Evolutionary conservation across 2,329 filamentous ascomycete species (phyloP).

Genomic region (Rasamsonia emersonii): DNA sequence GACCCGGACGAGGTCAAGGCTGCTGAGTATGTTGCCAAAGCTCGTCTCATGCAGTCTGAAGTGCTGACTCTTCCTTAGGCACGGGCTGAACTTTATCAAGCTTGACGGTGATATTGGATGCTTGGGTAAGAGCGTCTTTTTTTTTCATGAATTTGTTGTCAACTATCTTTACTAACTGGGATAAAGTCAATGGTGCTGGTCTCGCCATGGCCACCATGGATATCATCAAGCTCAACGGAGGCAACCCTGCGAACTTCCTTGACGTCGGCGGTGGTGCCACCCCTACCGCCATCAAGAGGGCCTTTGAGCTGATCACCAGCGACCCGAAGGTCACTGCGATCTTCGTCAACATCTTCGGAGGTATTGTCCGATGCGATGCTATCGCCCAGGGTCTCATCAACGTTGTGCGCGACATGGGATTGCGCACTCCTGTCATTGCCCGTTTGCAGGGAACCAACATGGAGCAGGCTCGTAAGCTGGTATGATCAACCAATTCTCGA

Average conservation of each 20-base stretch:
- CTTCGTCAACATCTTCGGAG: conserved; percentile 99
- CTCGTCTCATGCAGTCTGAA: neutral
- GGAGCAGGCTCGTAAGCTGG: conserved; percentile 78
- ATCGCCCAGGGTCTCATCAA: conserved; percentile 95
- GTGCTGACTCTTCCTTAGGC: conserved; percentile 21
- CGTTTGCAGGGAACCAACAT: conserved; percentile 98
- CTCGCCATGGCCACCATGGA: conserved; percentile 99
- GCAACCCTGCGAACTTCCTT: conserved; percentile 93
- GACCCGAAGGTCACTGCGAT: conserved; percentile 97
- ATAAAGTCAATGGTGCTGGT: conserved; percentile 83
- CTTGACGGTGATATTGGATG: conserved; percentile 98
- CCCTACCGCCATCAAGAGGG: conserved; percentile 90
- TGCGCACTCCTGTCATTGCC: conserved; percentile 93
- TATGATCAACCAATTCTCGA: no score
- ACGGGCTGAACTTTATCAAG: conserved; percentile 98
- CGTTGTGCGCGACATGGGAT: conserved; percentile 88
- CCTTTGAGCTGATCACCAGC: conserved; percentile 97
- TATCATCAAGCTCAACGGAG: conserved; percentile 99
- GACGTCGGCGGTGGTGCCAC: conserved; percentile 98
- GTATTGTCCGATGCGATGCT: conserved; percentile 95
- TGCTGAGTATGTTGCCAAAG: conserved; percentile 62
- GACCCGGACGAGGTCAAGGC: conserved; percentile 97
- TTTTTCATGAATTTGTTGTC: neutral
- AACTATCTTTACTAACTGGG: conserved; percentile 4
- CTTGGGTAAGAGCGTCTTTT: conserved; percentile 41